A percentile compares a stretch with the other conserved stretches of the same genome.
These are phyloP conservation scores for Henckelia pumila DNA, from an alignment of 257 asterid genomes.

Conservation along the genomic window DNA sequence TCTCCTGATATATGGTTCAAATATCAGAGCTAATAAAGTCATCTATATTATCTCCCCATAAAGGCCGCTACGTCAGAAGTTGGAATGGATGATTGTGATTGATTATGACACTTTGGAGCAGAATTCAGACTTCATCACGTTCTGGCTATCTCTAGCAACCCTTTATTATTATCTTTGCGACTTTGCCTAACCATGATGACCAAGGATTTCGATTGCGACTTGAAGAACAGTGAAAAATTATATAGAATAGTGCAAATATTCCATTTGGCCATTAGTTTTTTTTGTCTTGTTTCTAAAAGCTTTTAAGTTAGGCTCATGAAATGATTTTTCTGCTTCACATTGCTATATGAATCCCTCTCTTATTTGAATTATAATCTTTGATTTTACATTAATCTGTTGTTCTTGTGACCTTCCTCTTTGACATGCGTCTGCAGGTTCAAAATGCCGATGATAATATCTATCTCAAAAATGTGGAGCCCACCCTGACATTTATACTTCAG, in stretches of 20 bases:
- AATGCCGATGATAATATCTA: constrained; percentile 97
- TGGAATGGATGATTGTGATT: neutral
- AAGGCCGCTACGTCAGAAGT: neutral
- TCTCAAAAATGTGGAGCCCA: constrained; percentile 70
- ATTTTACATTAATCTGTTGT: constrained; percentile 8
- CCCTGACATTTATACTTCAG: constrained; percentile 77
- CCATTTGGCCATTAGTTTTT: neutral
- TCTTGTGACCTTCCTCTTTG: constrained; percentile 22
- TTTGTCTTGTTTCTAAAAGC: neutral
- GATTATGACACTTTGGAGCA: constrained; percentile 3
- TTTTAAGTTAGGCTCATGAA: neutral
- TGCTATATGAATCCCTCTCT: neutral
- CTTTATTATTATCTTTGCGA: neutral
- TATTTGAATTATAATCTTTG: neutral
- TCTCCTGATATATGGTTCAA: too few relatives aligned
- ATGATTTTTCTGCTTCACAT: neutral
- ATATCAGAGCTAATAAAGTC: neutral
- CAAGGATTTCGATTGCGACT: neutral
- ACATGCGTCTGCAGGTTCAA: constrained; percentile 60
- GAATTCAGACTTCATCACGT: neutral
- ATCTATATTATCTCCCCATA: too few relatives aligned
- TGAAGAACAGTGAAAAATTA: too few relatives aligned
- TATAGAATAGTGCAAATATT: neutral
- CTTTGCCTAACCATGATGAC: neutral
- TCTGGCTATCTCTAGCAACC: neutral